Percentiles rank a stretch among this genome's conserved stretches.
Evolutionary conservation across 306 rosid genomes (phyloP).

Genomic region (Lablab purpureus): DNA sequence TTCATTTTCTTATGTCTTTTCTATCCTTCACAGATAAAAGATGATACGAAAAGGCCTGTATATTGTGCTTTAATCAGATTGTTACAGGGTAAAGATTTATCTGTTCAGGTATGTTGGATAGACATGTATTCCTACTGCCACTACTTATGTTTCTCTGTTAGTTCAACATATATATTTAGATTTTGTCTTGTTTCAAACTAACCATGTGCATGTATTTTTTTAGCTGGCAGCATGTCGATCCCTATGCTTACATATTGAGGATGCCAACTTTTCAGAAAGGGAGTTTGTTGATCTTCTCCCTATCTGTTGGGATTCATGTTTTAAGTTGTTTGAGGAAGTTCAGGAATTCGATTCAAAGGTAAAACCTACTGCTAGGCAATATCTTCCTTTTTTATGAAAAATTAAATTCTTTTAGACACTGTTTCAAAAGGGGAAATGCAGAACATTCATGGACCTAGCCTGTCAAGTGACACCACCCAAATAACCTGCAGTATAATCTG

Average conservation of each 20-base stretch:
- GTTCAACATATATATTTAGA: conserved; percentile 37
- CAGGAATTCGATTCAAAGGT: conserved; percentile 99
- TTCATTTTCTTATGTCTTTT: conserved; percentile 42
- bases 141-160: conserved; percentile 39
- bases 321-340: conserved; percentile 85
- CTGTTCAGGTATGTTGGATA: conserved; percentile 77
- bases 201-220: conserved; percentile 48
- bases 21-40: conserved; percentile 72
- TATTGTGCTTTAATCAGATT: conserved; percentile 89
- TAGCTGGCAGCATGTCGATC: conserved; percentile 98
- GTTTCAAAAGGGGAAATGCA: background rate
- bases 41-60: conserved; percentile 89
- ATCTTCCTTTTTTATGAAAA: conserved; percentile 16
- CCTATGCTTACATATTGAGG: conserved; percentile 85
- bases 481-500: conserved; percentile 5
- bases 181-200: conserved; percentile 35
- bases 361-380: conserved; percentile 43
- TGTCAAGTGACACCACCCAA: conserved; percentile 22
- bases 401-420: conserved; percentile 4
- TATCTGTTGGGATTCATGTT: conserved; percentile 91
- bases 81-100: conserved; percentile 82
- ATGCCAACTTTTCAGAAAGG: conserved; percentile 86
- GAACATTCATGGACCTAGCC: conserved; percentile 9
- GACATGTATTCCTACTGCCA: conserved; percentile 30
- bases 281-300: conserved; percentile 92